These are phyloP conservation scores for Ceratocystiopsis minuta DNA, from an alignment of 2,329 filamentous ascomycete genomes.

Conservation along the genomic window DNA sequence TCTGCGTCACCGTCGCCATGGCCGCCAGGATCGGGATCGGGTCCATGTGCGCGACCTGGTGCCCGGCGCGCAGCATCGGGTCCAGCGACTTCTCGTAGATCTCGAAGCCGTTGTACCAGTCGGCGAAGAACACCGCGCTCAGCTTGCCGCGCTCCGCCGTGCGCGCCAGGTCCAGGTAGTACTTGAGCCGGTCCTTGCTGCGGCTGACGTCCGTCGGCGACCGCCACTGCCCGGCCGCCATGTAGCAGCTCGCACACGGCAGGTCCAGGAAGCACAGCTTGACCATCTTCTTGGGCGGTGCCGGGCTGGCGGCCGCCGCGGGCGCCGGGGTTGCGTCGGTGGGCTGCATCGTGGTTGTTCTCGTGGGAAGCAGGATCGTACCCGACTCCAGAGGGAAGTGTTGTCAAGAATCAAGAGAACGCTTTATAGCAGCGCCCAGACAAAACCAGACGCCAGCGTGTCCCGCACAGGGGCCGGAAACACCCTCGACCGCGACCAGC, in stretches of 20 bases:
- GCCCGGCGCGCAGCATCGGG: not conserved
- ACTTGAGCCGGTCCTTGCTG: slow-evolving; percentile 1
- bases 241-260: slow-evolving; percentile 1
- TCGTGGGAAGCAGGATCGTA: no score
- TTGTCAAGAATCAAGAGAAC: no score
- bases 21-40: slow-evolving; percentile 4
- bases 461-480: no score
- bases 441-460: no score
- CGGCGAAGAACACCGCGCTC: slow-evolving; percentile 5
- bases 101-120: slow-evolving; percentile 5
- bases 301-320: not conserved
- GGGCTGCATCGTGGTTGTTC: not conserved
- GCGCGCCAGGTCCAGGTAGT: slow-evolving; percentile 1
- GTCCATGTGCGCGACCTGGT: slow-evolving; percentile 1
- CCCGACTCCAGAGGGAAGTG: no score
- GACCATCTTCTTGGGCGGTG: not conserved
- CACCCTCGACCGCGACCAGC: no score
- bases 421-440: no score
- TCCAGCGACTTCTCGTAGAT: slow-evolving; percentile 4
- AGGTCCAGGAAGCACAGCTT: slow-evolving; percentile 1
- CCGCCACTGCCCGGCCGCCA: slow-evolving; percentile 4
- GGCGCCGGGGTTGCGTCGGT: no score
- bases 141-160: slow-evolving; percentile 2
- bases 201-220: not conserved
- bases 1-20: slow-evolving; percentile 7